Base-by-base conservation (phyloP, 2,329 filamentous ascomycete species). In the Cercospora sp. region DNA sequence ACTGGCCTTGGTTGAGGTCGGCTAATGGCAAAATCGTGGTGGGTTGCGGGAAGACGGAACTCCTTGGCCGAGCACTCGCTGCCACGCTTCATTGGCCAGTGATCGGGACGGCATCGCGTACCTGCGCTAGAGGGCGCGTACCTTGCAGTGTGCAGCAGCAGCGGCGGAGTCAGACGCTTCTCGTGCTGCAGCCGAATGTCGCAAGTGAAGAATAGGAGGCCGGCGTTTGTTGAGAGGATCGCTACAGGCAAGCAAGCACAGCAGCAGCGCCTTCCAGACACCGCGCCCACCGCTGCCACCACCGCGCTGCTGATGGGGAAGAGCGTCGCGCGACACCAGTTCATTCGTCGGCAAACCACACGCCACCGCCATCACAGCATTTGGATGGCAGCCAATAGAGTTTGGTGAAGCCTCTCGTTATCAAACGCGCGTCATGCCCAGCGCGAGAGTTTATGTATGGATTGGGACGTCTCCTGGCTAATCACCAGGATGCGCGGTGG, bases 341-440 rank as follows among this genome's bases (percentile, higher is more conserved):
- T 18, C 28, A 63, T 63, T 55, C 28, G 39, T n/a, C 53, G 48
- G 48, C 48, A 23, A 53, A 30, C 26, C 60, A 51, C 18, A 12
- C 28, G 59, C 59, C 59, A 61, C 36, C 2, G 59, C 59, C 42
- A 57, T 33, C 45, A 63, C 61, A 28, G 48, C 61, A 20, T 57
- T 26, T 26, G 23, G 30, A 7, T 31, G 30, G 8, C 9, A 26
- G 48, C 61, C 61, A 63, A 63, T 63, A 28, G 61, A 39, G 26
- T 39, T 13, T 30, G 45, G 26, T 30, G 31, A 16, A 33, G 30
- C 18, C 26, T 10, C 26, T 31, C 20, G 28, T n/a, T 28, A 33
- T 30, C 30, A 16, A 33, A 33, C 60, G 26, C 42, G 30, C 45
- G 42, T 39, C 48, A 63, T 53, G 42, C 61, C 48, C 48, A 36